Evolutionary conservation across 1,284 basidiomycete genomes (phyloP).

Genomic region (Malassezia yamatoensis): DNA sequence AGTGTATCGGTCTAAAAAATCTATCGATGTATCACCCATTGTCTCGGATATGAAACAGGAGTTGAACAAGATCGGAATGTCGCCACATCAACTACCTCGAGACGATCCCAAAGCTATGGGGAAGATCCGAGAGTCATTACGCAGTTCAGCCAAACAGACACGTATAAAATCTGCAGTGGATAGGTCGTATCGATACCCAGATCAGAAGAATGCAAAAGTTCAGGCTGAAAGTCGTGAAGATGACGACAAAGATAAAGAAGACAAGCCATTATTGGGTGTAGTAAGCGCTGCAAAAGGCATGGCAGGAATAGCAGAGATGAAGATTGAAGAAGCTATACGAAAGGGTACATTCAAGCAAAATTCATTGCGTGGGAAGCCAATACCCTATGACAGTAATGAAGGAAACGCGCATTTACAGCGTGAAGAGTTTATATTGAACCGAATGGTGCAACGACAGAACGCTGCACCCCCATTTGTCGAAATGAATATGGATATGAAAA

Average conservation of each 20-base stretch:
- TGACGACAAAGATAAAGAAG: background rate
- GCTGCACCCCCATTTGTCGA: conserved; percentile 86
- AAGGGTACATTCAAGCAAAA: conserved; percentile 65
- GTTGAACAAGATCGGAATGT: conserved; percentile 23
- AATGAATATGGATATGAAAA: conserved; percentile 61
- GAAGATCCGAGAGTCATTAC: conserved; percentile 2
- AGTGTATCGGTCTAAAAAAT: background rate
- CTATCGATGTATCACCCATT: background rate
- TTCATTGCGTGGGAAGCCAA: conserved; percentile 64
- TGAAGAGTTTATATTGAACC: conserved; percentile 60
- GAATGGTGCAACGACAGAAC: conserved; percentile 72
- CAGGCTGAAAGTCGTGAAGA: background rate
- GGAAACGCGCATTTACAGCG: conserved; percentile 58
- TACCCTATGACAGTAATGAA: conserved; percentile 58
- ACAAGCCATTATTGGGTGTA: background rate
- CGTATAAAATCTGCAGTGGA: conserved; percentile 1
- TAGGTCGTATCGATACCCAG: background rate
- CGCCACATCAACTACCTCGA: conserved; percentile 21
- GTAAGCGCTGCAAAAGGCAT: conserved; percentile 24
- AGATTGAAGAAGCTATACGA: conserved; percentile 56
- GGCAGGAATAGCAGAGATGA: conserved; percentile 34
- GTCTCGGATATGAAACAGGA: conserved; percentile 17
- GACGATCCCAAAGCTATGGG: conserved; percentile 51
- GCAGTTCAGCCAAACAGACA: background rate
- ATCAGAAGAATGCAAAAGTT: background rate